Evolutionary conservation across 495 filamentous ascomycete genomes (phyloP).

Genomic region (Tuber calosporum): DNA sequence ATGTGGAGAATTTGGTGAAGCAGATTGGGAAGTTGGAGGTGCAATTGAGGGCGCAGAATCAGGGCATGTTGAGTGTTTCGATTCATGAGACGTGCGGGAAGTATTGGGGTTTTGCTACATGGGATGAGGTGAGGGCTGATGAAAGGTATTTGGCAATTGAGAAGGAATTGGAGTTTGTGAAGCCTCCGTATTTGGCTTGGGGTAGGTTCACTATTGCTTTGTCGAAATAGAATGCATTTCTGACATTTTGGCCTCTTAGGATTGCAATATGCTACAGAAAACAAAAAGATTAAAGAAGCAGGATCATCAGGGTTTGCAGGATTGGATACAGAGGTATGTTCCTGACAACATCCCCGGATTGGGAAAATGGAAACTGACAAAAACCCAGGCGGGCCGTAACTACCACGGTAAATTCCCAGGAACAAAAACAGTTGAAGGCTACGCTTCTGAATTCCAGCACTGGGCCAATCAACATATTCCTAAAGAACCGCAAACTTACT

Average conservation of each 20-base stretch:
- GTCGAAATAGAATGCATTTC: neutral
- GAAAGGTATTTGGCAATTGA: neutral
- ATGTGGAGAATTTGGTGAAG: neutral
- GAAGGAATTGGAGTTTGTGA: constrained; percentile 1
- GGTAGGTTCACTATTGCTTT: neutral
- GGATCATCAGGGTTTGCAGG: neutral
- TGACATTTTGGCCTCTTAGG: neutral
- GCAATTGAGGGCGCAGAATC: neutral
- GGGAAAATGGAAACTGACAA: neutral
- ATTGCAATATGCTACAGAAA: neutral
- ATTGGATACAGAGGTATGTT: neutral
- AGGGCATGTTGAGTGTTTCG: neutral
- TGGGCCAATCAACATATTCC: neutral
- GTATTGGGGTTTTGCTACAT: neutral
- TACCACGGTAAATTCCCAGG: neutral
- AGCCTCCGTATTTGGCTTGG: neutral
- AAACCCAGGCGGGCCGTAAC: neutral
- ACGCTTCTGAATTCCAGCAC: neutral
- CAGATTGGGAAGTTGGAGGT: neutral
- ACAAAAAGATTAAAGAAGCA: neutral
- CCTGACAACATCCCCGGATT: neutral
- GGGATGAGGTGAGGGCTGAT: neutral
- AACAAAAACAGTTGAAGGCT: neutral
- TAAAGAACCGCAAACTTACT: neutral
- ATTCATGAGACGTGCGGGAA: neutral